Evolutionary conservation across 2,329 filamentous ascomycete species (phyloP).

Genomic region (Penicillium sp.): DNA sequence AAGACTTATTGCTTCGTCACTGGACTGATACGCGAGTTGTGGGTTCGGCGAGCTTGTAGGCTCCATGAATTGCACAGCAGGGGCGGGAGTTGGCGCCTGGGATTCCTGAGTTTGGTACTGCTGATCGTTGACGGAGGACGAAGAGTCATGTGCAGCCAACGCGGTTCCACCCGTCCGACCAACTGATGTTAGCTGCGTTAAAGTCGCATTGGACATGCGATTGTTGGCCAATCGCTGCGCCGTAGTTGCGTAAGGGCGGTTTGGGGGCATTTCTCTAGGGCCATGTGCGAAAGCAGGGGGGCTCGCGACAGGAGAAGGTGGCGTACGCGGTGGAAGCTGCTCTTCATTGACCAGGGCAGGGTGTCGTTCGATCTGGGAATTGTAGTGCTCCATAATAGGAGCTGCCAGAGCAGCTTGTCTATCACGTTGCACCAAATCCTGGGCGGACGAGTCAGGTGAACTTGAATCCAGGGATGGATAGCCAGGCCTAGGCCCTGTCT

Average conservation of each 20-base stretch:
- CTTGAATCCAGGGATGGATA: slow-evolving; percentile 20
- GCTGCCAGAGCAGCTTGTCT: slow-evolving; percentile 23
- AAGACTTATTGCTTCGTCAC: slow-evolving; percentile 19
- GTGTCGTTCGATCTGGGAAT: slow-evolving; percentile 41
- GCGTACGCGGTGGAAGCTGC: slow-evolving; percentile 52
- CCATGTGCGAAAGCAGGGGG: slow-evolving; percentile 80
- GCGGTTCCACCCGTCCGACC: slow-evolving; percentile 53
- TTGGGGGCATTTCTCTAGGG: slow-evolving; percentile 68
- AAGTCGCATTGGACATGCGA: slow-evolving; percentile 77
- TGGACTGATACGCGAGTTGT: slow-evolving; percentile 9
- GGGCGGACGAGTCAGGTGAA: slow-evolving; percentile 40
- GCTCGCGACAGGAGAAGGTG: slow-evolving; percentile 73
- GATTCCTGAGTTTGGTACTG: slow-evolving; percentile 2
- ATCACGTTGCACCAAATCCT: slow-evolving; percentile 30
- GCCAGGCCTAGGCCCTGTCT: slow-evolving; percentile 15
- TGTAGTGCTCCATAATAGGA: slow-evolving; percentile 38
- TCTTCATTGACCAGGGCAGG: slow-evolving; percentile 31
- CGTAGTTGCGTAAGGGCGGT: slow-evolving; percentile 70
- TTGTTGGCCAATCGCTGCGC: slow-evolving; percentile 80
- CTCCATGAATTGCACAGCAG: background rate
- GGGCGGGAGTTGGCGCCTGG: background rate
- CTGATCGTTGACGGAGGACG: slow-evolving; percentile 8
- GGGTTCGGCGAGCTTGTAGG: background rate
- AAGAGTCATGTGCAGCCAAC: slow-evolving; percentile 38
- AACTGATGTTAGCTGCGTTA: slow-evolving; percentile 76